Evolutionary conservation across 805 yeast species (phyloP), one percentile per base, ranked within the genome.

Genomic region (Pichia cephalocereana): DNA sequence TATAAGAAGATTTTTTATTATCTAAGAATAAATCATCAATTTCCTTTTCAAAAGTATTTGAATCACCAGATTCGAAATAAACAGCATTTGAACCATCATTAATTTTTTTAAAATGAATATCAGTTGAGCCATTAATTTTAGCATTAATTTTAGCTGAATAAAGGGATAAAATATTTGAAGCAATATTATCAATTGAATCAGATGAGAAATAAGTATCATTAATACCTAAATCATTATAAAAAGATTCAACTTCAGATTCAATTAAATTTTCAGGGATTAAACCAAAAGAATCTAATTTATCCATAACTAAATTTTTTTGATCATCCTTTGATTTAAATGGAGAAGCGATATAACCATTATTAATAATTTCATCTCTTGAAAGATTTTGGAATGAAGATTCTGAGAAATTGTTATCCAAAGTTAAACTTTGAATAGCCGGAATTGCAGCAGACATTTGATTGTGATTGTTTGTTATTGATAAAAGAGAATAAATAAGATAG

Each of bases 121-220:
- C 76, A 19, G 70, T 69, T 8, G 50, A 31, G 18, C 41, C 46
- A 31, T 52, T 45, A 44, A 93, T 84, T 62, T 75, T 86, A 8
- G 96, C 95, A 57, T 91, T 93, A 46, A 93, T 77, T 64, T 93
- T 93, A 49, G 97, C 90, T 34, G 96, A 86, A 67, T 91, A 91
- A 47, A 91, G 72, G 10, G 96, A 85, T 60, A 85, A 85, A 57
- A 91, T 86, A 61, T 90, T 89, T 47, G 83, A 77, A 17, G 86
- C 90, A 55, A 91, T 85, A 52, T 83, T 86, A 46, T 76, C 79
- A 14, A 90, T 84, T 6, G 86, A 71, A 62, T 91, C 96, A 53
- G 84, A 79, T 40, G 93, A 93, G 63, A 91, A 90, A 67, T 86
- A 91, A 31, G 87, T 83, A 61, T 89, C 96, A 62, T 90, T 96